A percentile compares a stretch with the other conserved stretches of the same genome.
phyloP scores from a whole-genome alignment of 257 asterid genomes.

The Nicotiana otophora region DNA sequence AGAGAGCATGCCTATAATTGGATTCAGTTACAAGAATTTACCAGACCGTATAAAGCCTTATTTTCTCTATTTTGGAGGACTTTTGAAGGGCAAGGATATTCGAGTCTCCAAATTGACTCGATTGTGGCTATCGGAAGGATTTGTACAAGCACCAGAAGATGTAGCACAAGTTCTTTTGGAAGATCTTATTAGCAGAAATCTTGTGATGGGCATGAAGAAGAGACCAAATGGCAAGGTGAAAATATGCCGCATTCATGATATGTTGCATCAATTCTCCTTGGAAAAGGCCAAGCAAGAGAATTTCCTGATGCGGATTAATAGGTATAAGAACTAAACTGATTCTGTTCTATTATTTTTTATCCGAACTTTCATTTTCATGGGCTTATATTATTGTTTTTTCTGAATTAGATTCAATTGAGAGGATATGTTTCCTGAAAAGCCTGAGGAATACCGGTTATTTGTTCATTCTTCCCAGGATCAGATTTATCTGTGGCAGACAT shows the following conservation, averaged over 20 bases:
- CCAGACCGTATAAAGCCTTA: neutral
- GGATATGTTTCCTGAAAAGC: neutral
- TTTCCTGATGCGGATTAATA: neutral
- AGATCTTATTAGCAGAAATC: neutral
- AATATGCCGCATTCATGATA: too few species aligned
- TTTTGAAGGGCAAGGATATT: neutral
- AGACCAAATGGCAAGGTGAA: too few species aligned
- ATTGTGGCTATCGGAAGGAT: conserved; percentile 8
- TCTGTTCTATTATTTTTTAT: neutral
- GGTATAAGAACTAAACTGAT: neutral
- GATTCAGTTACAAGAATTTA: conserved; percentile 3
- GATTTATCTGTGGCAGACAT: neutral
- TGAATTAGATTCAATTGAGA: neutral
- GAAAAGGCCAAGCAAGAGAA: conserved; percentile 5
- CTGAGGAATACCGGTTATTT: neutral
- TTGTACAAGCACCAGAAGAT: neutral
- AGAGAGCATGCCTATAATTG: neutral
- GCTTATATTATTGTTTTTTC: neutral
- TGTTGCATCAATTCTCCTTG: neutral
- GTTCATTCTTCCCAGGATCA: neutral
- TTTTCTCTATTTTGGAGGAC: conserved; percentile 5
- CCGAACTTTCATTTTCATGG: too few species aligned
- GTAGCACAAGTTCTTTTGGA: neutral
- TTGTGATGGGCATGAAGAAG: neutral
- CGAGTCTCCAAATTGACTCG: neutral